Conservation (phyloP, 331 rosid species). For the Spiraea crenata region DNA sequence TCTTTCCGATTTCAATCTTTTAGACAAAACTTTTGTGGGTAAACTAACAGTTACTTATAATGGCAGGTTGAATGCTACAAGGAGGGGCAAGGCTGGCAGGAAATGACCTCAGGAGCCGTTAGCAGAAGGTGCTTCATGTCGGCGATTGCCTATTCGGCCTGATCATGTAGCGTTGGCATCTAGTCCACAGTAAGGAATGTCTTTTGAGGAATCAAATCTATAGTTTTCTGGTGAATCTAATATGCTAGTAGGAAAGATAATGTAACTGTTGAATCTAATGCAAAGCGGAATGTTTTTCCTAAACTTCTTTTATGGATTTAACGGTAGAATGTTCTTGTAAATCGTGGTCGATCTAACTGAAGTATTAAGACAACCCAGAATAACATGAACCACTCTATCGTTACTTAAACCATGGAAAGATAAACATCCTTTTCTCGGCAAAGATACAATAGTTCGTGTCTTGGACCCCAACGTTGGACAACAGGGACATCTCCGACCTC, state of each 20-base stretch:
- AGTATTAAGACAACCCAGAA: background rate
- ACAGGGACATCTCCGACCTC: constrained; percentile 44
- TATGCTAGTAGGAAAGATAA: background rate
- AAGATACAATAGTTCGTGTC: constrained; percentile 51
- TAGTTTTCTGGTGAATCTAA: background rate
- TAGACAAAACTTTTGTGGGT: background rate
- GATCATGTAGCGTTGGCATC: background rate
- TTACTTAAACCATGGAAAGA: constrained; percentile 36
- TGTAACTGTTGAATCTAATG: background rate
- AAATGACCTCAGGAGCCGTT: constrained; percentile 21
- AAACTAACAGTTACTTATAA: constrained; percentile 12
- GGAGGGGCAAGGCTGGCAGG: constrained; percentile 69
- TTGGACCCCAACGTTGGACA: constrained; percentile 57
- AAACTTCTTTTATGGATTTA: no score
- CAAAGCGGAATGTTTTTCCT: background rate
- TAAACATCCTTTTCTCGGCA: constrained; percentile 61
- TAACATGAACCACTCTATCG: constrained; percentile 7
- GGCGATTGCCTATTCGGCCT: constrained; percentile 35
- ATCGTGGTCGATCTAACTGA: no score
- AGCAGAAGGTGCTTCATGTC: constrained; percentile 66
- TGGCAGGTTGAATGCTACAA: constrained; percentile 70
- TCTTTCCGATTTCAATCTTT: background rate
- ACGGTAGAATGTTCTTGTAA: no score
- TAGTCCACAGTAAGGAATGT: background rate
- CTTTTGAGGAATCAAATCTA: background rate